A percentile compares a stretch with the other conserved stretches of the same genome.
These are phyloP conservation scores for Cutaneotrichosporon arboriforme DNA, from an alignment of 1,284 basidiomycete species.

Conservation along the genomic window DNA sequence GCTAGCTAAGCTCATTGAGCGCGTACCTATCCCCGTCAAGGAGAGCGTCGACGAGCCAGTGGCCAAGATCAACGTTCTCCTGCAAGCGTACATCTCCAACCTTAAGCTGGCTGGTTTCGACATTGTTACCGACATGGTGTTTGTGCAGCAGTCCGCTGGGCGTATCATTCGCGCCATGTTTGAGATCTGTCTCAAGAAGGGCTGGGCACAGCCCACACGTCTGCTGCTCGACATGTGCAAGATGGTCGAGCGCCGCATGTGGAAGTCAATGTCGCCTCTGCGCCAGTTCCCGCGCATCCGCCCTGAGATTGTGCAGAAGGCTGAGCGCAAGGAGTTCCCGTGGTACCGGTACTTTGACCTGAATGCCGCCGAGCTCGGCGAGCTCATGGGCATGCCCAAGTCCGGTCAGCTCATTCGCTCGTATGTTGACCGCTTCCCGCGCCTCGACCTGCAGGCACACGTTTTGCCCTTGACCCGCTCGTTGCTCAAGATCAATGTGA, in stretches of 20 bases:
- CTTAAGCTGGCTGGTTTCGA: constrained; percentile 95
- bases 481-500: constrained; percentile 78
- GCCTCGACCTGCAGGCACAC: constrained; percentile 85
- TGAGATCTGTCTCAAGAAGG: constrained; percentile 95
- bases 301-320: constrained; percentile 78
- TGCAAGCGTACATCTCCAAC: constrained; percentile 93
- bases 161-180: constrained; percentile 95
- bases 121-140: constrained; percentile 97
- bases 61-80: constrained; percentile 93
- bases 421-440: constrained; percentile 95
- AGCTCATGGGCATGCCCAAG: constrained; percentile 87
- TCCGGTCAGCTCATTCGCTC: constrained; percentile 87
- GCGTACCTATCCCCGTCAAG: constrained; percentile 96
- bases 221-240: constrained; percentile 92
- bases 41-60: constrained; percentile 93
- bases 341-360: constrained; percentile 96
- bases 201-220: constrained; percentile 93
- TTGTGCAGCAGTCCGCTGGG: constrained; percentile 84
- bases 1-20: constrained; percentile 83
- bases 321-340: constrained; percentile 97
- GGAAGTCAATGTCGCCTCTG: constrained; percentile 95
- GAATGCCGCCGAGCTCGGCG: constrained; percentile 81
- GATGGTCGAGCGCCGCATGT: constrained; percentile 93
- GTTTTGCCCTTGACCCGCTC: constrained; percentile 90
- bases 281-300: constrained; percentile 73